phyloP scores from a whole-genome alignment of 1,284 basidiomycete species.

The Athelia psychrophila region DNA sequence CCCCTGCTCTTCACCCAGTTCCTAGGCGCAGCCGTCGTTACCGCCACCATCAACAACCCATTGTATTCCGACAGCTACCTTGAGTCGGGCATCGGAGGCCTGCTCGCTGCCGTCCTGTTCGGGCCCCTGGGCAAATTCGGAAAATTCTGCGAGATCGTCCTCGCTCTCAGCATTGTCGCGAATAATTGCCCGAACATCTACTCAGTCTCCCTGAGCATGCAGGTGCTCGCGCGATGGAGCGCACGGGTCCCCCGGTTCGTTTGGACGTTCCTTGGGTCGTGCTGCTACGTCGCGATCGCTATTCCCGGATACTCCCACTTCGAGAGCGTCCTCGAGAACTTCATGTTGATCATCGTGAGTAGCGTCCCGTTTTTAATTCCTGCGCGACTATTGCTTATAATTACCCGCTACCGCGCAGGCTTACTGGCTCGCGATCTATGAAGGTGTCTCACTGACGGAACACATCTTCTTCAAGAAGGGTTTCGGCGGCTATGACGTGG shows the following conservation, averaged over 20 bases:
- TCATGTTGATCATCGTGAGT: constrained; percentile 1
- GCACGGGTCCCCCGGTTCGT: constrained; percentile 35
- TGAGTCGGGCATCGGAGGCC: constrained; percentile 20
- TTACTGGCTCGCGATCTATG: constrained; percentile 34
- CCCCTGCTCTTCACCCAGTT: constrained; percentile 19
- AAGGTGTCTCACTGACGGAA: constrained; percentile 28
- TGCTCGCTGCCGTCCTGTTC: constrained; percentile 20
- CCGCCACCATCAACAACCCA: constrained; percentile 22
- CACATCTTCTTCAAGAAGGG: constrained; percentile 31
- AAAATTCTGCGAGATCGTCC: constrained; percentile 23
- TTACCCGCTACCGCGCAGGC: constrained; percentile 13
- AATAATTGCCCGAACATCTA: constrained; percentile 33
- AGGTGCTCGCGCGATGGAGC: constrained; percentile 27
- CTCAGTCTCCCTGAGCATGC: constrained; percentile 30
- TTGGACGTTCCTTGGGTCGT: constrained; percentile 27
- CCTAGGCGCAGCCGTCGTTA: constrained; percentile 23
- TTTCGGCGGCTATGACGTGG: constrained; percentile 28
- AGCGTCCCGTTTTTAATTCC: constrained; percentile 9
- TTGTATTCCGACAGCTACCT: constrained; percentile 22
- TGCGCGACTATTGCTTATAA: constrained; percentile 19
- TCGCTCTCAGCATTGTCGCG: constrained; percentile 30
- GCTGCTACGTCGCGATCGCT: constrained; percentile 31
- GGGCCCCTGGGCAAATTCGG: constrained; percentile 25
- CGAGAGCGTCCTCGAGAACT: constrained; percentile 26
- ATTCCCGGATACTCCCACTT: constrained; percentile 32